These are phyloP conservation scores for Cocos nucifera DNA, from an alignment of 176 grass and related monocot genomes.

Conservation along the genomic window DNA sequence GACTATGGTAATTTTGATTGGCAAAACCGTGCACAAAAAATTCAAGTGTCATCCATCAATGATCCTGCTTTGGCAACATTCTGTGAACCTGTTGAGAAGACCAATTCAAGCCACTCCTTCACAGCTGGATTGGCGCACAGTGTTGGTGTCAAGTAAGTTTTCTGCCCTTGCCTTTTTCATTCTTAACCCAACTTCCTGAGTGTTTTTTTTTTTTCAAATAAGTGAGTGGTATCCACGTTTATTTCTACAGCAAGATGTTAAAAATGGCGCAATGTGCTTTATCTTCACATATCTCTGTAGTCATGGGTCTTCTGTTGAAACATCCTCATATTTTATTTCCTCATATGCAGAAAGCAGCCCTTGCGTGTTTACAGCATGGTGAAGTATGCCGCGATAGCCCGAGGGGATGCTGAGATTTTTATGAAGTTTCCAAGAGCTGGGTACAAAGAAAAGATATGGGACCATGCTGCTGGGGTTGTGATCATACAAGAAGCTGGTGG, in stretches of 20 bases:
- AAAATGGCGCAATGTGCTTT: no score
- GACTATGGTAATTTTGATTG: slow-evolving; percentile 37
- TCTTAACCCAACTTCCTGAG: no score
- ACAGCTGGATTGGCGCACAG: slow-evolving; percentile 70
- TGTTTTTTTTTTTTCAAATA: no score
- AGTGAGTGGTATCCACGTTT: no score
- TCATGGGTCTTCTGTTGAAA: no score
- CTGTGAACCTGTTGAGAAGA: slow-evolving; percentile 92
- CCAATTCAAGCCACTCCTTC: slow-evolving; percentile 87
- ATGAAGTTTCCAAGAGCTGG: slow-evolving; percentile 94
- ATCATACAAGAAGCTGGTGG: slow-evolving; percentile 95
- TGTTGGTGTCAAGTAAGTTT: slow-evolving; percentile 67
- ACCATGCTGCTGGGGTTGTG: slow-evolving; percentile 82
- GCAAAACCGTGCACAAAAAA: slow-evolving; percentile 37
- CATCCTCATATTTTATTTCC: slow-evolving; percentile 6
- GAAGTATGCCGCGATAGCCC: slow-evolving; percentile 85
- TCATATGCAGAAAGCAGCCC: slow-evolving; percentile 60
- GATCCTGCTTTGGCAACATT: slow-evolving; percentile 80
- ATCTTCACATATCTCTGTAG: no score
- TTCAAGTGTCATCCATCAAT: slow-evolving; percentile 69
- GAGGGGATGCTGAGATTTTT: slow-evolving; percentile 89
- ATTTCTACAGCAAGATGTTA: no score
- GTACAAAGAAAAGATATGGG: slow-evolving; percentile 99
- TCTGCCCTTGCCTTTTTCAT: neutral
- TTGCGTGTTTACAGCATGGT: slow-evolving; percentile 95